Base-by-base conservation (phyloP, 495 filamentous ascomycete species). In the Lentithecium fluviatile region DNA sequence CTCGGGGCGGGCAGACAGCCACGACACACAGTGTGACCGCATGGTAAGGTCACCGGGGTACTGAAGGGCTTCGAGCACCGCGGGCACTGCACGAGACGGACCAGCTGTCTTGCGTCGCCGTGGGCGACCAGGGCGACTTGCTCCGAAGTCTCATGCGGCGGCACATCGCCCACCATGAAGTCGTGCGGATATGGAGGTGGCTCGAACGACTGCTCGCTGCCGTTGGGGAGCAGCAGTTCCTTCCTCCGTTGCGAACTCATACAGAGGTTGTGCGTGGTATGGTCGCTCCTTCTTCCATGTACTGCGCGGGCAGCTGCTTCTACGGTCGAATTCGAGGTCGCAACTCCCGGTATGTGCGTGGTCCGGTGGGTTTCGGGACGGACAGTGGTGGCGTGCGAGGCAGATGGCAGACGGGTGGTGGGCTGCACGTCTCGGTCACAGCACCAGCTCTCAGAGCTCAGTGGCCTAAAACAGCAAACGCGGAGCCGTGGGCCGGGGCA, bases 1-100 rank as follows among this genome's bases (percentile, higher is more conserved):
- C 83, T 81, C 5, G 82, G 66, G 29, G 79, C 71, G 6, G 92
- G 91, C 1, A 96, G 74, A 73, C 92, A 97, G 17, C 68, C 69
- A 58, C 81, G 83, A 74, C 92, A 97, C 6, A 95, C 64, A 6
- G 86, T 82, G 69, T 88, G 83, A 2, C 92, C 91, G 69, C 92
- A 97, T 2, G 91, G 91, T 17, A 97, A 76, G 3, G 88, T 89
- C 43, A 89, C 76, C 12, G 92, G 90, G 0, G 79, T 76, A 26
- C 73, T 78, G 2, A 93, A 76, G 2, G 87, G 88, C 13, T 74
- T 76, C 11, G 87, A 89, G 70, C 92, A 96, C 62, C 80, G 74
- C 20, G 79, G 77, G 70, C 91, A 96, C 71, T 93, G 88, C 17
- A 91, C 75, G 25, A 90, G 73, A 34, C 83, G 83, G 62, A 93